Evolutionary conservation across 148 eudicot genomes (phyloP).

Genomic region (Limonium bicolor): DNA sequence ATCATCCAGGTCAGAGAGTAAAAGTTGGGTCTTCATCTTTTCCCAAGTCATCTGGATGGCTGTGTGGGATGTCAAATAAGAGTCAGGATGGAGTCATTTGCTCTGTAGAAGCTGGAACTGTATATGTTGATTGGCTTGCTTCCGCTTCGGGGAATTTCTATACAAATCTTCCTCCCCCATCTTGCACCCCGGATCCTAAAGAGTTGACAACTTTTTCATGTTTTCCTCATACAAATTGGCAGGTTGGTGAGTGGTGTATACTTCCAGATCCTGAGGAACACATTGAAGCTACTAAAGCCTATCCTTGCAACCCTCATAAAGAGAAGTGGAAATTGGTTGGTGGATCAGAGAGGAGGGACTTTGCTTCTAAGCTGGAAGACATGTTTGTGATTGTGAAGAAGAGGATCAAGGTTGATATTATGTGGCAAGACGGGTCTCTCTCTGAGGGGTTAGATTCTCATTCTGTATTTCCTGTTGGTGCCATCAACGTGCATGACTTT

Average conservation of each 20-base stretch:
- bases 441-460: conserved; percentile 52
- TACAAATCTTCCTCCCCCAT: conserved; percentile 27
- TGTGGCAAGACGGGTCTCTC: conserved; percentile 84
- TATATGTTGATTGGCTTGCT: conserved; percentile 67
- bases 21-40: conserved; percentile 23
- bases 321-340: conserved; percentile 12
- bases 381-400: conserved; percentile 51
- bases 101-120: conserved; percentile 62
- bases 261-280: conserved; percentile 13
- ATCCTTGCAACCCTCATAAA: conserved; percentile 8
- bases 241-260: conserved; percentile 87
- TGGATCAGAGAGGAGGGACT: conserved; percentile 4
- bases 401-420: conserved; percentile 60
- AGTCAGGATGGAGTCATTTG: conserved; percentile 52
- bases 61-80: conserved; percentile 45
- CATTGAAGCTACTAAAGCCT: conserved; percentile 1
- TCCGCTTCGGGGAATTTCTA: conserved; percentile 20
- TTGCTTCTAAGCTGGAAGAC: conserved; percentile 21
- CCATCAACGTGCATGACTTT: conserved; percentile 77
- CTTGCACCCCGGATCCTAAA: conserved; percentile 31
- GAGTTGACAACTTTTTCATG: conserved; percentile 43
- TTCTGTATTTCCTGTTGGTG: conserved; percentile 39
- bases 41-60: conserved; percentile 51
- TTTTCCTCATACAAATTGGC: conserved; percentile 72
- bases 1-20: conserved; percentile 87